Evolutionary conservation across 306 rosid species (phyloP), one percentile per base, ranked within the genome.

Genomic region (Pyrus communis): DNA sequence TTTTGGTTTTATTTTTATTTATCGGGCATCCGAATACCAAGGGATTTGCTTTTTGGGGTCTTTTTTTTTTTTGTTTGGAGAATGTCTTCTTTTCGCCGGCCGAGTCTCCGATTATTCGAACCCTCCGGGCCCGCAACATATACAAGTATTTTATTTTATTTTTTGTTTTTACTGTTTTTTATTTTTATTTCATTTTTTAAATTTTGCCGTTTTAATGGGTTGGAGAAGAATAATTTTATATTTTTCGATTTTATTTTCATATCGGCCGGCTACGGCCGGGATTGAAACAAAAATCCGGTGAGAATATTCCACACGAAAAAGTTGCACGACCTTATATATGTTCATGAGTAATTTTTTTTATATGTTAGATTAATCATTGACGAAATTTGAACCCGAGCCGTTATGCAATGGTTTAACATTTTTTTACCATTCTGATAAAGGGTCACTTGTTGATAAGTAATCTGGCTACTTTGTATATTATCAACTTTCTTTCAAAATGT

Each of bases 361-460:
- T 35, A 7, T 7, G 2, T 38, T 38, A 38, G 2, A 35, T 35
- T 7, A 35, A 0, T 7, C 9, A 35, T 35, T 2, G 2, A 38
- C 1, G 42, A 38, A 38, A 38, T 38, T 38, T 38, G 42, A 38
- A 38, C 0, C 2, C 0, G 0, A 7, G 0, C 42, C 42, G 42
- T 38, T 38, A 38, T 38, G 0, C 0, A 38, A 38, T 2, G 0
- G 42, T 2, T 38, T 0, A 38, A 38, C 2, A 7, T 0, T 0
- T 7, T 35, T 35, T 0, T 2, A 35, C 2, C 2, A 38, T 7
- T 38, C 2, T 38, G 0, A 7, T 38, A 7, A 38, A 38, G 9
- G 4, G 40, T 0, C 40, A 38, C 42, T 7, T 38, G 10, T 38
- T 38, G 9, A 38, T 38, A 38, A 38, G 42, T 38, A 7, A 38